Evolutionary conservation across 2,329 filamentous ascomycete species (phyloP).

Genomic region (Claviceps sp.): DNA sequence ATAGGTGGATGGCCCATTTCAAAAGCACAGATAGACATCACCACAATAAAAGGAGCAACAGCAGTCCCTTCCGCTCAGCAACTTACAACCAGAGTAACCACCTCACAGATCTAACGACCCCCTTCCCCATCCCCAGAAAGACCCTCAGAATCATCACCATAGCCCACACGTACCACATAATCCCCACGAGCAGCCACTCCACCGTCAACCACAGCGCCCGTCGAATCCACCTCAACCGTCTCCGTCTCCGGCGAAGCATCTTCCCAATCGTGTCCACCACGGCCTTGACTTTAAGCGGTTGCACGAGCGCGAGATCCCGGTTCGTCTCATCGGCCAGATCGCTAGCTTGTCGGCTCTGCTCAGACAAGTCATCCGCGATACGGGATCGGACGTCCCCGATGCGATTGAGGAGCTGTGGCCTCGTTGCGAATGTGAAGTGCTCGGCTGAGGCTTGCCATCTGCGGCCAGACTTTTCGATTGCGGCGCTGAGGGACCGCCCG

Average conservation of each 20-base stretch:
- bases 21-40: not conserved
- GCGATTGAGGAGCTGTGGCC: slow-evolving; percentile 35
- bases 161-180: slow-evolving; percentile 94
- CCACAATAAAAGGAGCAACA: not conserved
- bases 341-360: slow-evolving; percentile 51
- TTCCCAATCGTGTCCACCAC: slow-evolving; percentile 68
- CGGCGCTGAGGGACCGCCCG: slow-evolving; percentile 35
- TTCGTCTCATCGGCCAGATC: slow-evolving; percentile 72
- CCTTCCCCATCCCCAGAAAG: slow-evolving; percentile 47
- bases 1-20: not conserved
- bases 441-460: slow-evolving; percentile 48
- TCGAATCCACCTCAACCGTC: slow-evolving; percentile 59
- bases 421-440: slow-evolving; percentile 42
- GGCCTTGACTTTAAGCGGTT: slow-evolving; percentile 68
- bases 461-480: slow-evolving; percentile 33
- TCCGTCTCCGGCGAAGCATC: slow-evolving; percentile 54
- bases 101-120: slow-evolving; percentile 43
- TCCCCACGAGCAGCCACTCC: slow-evolving; percentile 75
- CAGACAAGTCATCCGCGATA: slow-evolving; percentile 39
- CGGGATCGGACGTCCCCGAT: slow-evolving; percentile 34
- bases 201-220: slow-evolving; percentile 67
- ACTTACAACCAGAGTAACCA: slow-evolving; percentile 72
- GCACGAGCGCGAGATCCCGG: slow-evolving; percentile 60
- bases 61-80: too few relatives aligned
- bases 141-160: slow-evolving; percentile 65